A percentile compares a stretch with the other conserved stretches of the same genome.
Conservation (phyloP, 2,329 filamentous ascomycete genomes). For the Microsporum canis region DNA sequence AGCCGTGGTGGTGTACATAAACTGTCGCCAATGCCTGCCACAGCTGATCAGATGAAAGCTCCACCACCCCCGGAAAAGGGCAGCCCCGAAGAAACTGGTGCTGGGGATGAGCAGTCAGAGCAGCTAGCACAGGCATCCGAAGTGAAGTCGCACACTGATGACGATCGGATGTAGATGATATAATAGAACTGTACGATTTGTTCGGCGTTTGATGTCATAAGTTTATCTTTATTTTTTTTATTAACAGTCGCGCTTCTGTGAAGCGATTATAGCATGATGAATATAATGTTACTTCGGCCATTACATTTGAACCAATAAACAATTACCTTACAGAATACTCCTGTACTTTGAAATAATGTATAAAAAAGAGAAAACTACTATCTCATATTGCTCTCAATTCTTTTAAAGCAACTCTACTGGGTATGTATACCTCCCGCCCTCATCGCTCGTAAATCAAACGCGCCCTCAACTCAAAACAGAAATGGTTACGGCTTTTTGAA, state of each 20-base stretch:
- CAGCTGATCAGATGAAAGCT: background rate
- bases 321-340: background rate
- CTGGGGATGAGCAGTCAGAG: background rate
- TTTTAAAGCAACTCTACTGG: constrained; percentile 1
- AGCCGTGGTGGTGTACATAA: background rate
- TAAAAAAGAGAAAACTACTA: background rate
- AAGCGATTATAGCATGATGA: background rate
- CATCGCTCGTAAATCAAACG: background rate
- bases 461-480: background rate
- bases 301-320: background rate
- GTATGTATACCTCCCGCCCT: background rate
- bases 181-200: background rate
- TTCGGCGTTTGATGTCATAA: background rate
- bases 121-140: background rate
- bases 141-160: background rate
- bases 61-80: background rate
- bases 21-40: background rate
- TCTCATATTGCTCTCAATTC: background rate
- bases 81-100: background rate
- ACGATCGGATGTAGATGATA: background rate
- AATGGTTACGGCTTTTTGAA: background rate
- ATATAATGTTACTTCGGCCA: background rate
- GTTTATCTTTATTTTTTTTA: background rate
- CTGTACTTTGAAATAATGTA: too few species aligned
- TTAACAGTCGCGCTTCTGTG: background rate